Evolutionary conservation across 306 rosid species (phyloP).

Genomic region (Crataegus laevigata): DNA sequence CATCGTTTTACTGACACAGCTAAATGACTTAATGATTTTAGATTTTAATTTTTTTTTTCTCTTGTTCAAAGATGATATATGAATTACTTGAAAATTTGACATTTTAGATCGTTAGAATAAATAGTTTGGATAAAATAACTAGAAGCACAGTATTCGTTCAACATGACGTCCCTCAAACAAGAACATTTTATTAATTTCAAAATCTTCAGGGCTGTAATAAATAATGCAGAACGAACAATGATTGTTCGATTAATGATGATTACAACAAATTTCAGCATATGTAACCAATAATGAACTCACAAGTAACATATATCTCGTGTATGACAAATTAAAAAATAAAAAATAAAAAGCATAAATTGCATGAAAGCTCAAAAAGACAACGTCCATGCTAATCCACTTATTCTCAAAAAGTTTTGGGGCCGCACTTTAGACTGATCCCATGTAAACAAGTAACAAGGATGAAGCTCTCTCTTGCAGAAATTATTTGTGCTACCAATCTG

Average conservation of each 20-base stretch:
- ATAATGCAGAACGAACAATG: neutral
- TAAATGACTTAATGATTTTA: too few relatives aligned
- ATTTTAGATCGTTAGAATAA: too few relatives aligned
- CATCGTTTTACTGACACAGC: too few relatives aligned
- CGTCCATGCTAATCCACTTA: neutral
- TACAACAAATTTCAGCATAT: neutral
- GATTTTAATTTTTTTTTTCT: too few relatives aligned
- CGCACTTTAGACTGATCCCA: neutral
- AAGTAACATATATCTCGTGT: neutral
- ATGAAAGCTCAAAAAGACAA: neutral
- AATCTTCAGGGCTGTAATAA: neutral
- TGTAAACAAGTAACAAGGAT: neutral
- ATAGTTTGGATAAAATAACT: too few relatives aligned
- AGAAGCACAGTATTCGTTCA: too few relatives aligned
- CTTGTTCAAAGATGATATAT: too few relatives aligned
- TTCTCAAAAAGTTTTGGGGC: neutral
- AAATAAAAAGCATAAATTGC: neutral
- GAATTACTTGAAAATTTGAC: too few relatives aligned
- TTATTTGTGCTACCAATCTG: neutral
- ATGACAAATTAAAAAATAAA: neutral
- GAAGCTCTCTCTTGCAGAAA: constrained; percentile 1
- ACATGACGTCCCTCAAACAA: too few relatives aligned
- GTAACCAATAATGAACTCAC: neutral
- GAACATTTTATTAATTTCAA: neutral
- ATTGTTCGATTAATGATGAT: neutral